A percentile compares a stretch with the other conserved stretches of the same genome.
These are phyloP conservation scores for Narthecium ossifragum DNA, from an alignment of 106 monocot species.

Conservation along the genomic window DNA sequence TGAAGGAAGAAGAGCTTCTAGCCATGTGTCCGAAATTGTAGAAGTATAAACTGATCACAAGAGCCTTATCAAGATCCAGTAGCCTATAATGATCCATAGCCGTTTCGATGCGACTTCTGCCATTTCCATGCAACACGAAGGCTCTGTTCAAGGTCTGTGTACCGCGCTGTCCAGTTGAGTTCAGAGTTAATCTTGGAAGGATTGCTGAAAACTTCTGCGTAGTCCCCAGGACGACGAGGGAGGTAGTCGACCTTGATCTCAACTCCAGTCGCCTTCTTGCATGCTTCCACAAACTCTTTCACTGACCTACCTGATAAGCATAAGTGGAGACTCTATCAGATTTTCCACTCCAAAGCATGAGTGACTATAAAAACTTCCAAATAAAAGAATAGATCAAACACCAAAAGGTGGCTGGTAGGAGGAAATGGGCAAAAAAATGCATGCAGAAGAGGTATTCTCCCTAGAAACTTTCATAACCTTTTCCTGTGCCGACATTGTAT, in stretches of 20 bases:
- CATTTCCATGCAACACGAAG: conserved; percentile 14
- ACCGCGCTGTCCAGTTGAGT: conserved; percentile 10
- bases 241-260: conserved; percentile 14
- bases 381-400: neutral
- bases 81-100: neutral
- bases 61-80: neutral
- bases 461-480: conserved; percentile 1
- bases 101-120: conserved; percentile 11
- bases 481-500: conserved; percentile 16
- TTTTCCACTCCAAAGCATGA: too few species aligned
- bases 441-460: neutral
- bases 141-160: conserved; percentile 13
- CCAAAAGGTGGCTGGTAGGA: too few species aligned
- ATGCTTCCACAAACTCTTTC: conserved; percentile 20
- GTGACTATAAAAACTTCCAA: too few species aligned
- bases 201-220: conserved; percentile 15
- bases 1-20: too few species aligned
- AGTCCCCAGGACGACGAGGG: conserved; percentile 10
- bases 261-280: conserved; percentile 15
- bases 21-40: too few species aligned
- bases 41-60: too few species aligned
- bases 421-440: too few species aligned
- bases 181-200: conserved; percentile 13
- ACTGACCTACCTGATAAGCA: conserved; percentile 16
- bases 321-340: neutral